A percentile compares a stretch with the other conserved stretches of the same genome.
phyloP scores from a whole-genome alignment of 1,284 basidiomycete genomes.

The Austroboletus olivaceoglutinosus region DNA sequence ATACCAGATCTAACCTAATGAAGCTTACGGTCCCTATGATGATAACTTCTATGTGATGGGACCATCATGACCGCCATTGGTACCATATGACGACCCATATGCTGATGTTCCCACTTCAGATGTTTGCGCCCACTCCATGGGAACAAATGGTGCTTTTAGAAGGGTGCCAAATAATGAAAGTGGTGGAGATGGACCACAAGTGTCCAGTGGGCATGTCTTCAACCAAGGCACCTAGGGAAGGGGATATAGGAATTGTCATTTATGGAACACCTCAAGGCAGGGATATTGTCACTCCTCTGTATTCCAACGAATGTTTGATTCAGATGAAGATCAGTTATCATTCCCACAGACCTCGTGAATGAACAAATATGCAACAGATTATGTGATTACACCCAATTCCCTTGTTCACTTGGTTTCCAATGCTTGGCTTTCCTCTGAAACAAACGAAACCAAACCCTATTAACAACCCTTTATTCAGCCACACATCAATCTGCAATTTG shows the following conservation, averaged over 20 bases:
- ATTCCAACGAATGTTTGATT: conserved; percentile 28
- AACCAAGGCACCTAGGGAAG: conserved; percentile 29
- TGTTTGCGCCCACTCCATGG: conserved; percentile 1
- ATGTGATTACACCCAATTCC: conserved; percentile 22
- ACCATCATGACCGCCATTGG: conserved; percentile 56
- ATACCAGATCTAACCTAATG: conserved; percentile 55
- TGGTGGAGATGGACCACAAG: conserved; percentile 1
- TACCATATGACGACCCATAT: conserved; percentile 77
- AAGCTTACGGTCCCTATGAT: conserved; percentile 63
- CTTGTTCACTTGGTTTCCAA: conserved; percentile 12
- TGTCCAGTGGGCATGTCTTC: conserved; percentile 36
- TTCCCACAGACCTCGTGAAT: conserved; percentile 48
- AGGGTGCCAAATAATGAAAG: conserved; percentile 29
- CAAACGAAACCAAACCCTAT: conserved; percentile 22
- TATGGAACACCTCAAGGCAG: conserved; percentile 15
- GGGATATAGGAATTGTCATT: conserved; percentile 16
- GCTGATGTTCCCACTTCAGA: conserved; percentile 46
- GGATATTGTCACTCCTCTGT: conserved; percentile 9
- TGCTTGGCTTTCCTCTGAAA: conserved; percentile 17
- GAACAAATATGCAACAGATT: conserved; percentile 45
- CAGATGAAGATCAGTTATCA: conserved; percentile 29
- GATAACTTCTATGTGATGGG: conserved; percentile 50
- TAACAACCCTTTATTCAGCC: conserved; percentile 60
- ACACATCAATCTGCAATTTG: conserved; percentile 79
- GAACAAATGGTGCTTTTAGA: conserved; percentile 1